Conservation (phyloP, 2,329 filamentous ascomycete genomes). For the Colletotrichum destructivum region DNA sequence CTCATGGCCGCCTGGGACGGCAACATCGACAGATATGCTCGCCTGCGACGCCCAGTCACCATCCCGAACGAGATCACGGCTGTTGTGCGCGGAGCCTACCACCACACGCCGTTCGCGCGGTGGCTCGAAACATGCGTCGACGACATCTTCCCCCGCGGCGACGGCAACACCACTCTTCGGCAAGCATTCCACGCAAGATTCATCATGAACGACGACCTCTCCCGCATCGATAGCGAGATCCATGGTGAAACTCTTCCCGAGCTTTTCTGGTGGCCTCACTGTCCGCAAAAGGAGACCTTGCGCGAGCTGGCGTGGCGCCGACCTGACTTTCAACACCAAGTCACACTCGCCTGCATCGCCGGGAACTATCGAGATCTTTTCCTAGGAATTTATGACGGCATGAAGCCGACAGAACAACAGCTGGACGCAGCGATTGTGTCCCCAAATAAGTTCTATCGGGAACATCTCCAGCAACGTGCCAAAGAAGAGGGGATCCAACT, state of each 20-base stretch:
- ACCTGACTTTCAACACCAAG: background rate
- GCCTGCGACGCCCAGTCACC: constrained; percentile 50
- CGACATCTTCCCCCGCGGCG: background rate
- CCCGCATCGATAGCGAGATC: constrained; percentile 23
- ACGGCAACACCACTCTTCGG: constrained; percentile 7
- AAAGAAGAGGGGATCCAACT: too few relatives aligned
- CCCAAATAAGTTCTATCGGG: too few relatives aligned
- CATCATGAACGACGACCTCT: constrained; percentile 52
- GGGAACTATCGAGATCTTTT: background rate
- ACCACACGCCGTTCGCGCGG: constrained; percentile 54
- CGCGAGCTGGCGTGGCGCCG: constrained; percentile 13
- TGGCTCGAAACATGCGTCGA: constrained; percentile 44
- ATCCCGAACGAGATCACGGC: constrained; percentile 47
- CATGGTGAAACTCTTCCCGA: background rate
- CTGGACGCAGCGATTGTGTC: too few relatives aligned
- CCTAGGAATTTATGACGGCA: too few relatives aligned
- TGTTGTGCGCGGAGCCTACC: constrained; percentile 54
- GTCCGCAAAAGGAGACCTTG: background rate
- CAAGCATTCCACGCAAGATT: constrained; percentile 47
- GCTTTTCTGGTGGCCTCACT: constrained; percentile 13
- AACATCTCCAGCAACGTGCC: too few relatives aligned
- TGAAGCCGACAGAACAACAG: too few relatives aligned
- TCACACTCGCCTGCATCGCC: background rate
- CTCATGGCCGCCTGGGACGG: constrained; percentile 55
- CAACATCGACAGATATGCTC: constrained; percentile 56